Conservation (phyloP, 1,284 basidiomycete genomes). For the Boletus calvinii region DNA sequence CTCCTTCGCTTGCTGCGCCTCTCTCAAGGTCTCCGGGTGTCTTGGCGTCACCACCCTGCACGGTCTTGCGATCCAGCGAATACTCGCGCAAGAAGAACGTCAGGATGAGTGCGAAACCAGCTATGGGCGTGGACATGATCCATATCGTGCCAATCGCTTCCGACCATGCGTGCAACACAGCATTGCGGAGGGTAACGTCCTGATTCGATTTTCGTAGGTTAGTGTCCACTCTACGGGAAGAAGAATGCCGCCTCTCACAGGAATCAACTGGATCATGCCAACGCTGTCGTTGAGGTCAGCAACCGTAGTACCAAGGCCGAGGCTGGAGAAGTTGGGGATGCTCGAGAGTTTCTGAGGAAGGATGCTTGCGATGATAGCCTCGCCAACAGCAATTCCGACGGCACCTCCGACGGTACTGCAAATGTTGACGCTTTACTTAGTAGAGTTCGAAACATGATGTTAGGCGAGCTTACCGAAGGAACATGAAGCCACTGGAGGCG, state of each 20-base stretch:
- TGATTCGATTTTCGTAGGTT: slow-evolving; percentile 22
- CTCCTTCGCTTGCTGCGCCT: not conserved
- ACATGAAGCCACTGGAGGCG: slow-evolving; percentile 67
- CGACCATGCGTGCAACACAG: slow-evolving; percentile 69
- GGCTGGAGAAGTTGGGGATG: slow-evolving; percentile 44
- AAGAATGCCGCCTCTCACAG: slow-evolving; percentile 39
- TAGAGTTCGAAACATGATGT: not conserved
- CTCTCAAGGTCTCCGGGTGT: slow-evolving; percentile 20
- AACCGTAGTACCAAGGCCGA: slow-evolving; percentile 48
- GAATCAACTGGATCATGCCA: slow-evolving; percentile 49
- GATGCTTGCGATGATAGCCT: slow-evolving; percentile 66
- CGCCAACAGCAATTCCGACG: slow-evolving; percentile 70
- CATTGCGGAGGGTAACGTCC: slow-evolving; percentile 47
- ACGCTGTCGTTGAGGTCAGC: slow-evolving; percentile 59
- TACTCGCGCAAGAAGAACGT: slow-evolving; percentile 60
- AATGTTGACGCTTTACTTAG: not conserved
- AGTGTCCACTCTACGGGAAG: not conserved
- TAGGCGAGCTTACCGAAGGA: slow-evolving; percentile 52
- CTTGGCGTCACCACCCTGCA: slow-evolving; percentile 40
- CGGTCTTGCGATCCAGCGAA: slow-evolving; percentile 56
- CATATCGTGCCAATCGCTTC: slow-evolving; percentile 70
- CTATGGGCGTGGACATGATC: slow-evolving; percentile 63
- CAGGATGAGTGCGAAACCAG: slow-evolving; percentile 58
- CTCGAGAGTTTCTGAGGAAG: slow-evolving; percentile 48
- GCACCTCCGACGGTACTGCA: slow-evolving; percentile 73